These are phyloP conservation scores for Exophiala xenobiotica DNA, from an alignment of 2,329 filamentous ascomycete species.

Conservation along the genomic window DNA sequence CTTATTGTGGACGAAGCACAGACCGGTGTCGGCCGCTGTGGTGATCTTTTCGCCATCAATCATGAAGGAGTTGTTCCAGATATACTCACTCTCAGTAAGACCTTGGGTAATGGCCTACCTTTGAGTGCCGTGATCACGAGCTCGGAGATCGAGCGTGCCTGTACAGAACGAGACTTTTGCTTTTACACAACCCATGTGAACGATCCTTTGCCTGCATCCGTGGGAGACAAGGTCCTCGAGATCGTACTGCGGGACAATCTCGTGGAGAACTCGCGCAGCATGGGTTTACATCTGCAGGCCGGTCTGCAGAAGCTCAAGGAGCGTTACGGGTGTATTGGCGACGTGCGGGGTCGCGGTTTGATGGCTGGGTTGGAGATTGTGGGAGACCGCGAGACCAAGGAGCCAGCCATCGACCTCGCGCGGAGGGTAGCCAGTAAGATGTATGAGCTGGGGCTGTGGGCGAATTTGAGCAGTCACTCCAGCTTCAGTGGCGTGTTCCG, in stretches of 20 bases:
- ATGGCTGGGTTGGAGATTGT: conserved; percentile 62
- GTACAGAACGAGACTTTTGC: conserved; percentile 51
- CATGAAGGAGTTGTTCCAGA: conserved; percentile 57
- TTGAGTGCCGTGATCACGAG: conserved; percentile 59
- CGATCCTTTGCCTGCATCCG: conserved; percentile 60
- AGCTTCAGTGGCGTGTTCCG: conserved; percentile 59
- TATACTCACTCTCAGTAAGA: conserved; percentile 62
- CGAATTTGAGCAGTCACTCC: conserved; percentile 56
- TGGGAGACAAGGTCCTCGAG: conserved; percentile 62
- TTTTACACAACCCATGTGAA: conserved; percentile 65
- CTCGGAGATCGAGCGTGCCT: conserved; percentile 51
- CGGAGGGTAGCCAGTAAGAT: conserved; percentile 49
- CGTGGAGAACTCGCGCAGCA: conserved; percentile 45
- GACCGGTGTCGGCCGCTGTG: conserved; percentile 57
- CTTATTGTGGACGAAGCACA: conserved; percentile 62
- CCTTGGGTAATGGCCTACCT: conserved; percentile 60
- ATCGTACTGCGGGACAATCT: conserved; percentile 59
- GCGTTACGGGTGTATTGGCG: conserved; percentile 62
- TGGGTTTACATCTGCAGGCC: conserved; percentile 49
- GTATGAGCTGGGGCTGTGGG: conserved; percentile 55
- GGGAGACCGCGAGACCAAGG: conserved; percentile 49
- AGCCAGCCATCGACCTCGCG: conserved; percentile 49
- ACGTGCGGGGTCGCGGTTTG: conserved; percentile 59
- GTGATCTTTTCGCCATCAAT: conserved; percentile 60
- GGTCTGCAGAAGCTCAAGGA: conserved; percentile 49